Evolutionary conservation across 768 basidiomycete species (phyloP), one percentile per base, ranked within the genome.

Genomic region (Leccinum incarnatum): DNA sequence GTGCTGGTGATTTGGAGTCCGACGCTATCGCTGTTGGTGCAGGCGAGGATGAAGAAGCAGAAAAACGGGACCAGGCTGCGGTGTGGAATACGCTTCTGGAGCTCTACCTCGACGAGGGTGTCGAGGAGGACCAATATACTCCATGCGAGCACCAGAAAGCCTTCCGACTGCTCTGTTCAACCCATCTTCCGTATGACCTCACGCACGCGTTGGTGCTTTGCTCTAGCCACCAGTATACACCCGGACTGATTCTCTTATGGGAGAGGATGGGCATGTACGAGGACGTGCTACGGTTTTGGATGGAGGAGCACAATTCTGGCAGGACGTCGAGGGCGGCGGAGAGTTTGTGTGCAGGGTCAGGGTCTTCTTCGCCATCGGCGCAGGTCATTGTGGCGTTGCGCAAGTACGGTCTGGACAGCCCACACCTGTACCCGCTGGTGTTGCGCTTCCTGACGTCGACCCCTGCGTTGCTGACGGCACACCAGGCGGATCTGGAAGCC

Each of bases 31-130:
- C 59, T 1, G 63, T 65, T 23, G 55, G 61, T 11, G 59, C 65
- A 30, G 62, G 62, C 52, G 58, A 76, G 2, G 83, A 83, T 42
- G 81, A 82, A 52, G 75, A 77, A 29, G 69, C 72, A 0, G 89
- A 90, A 60, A 79, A 77, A 65, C 71, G 72, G 9, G 92, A 95
- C 67, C 93, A 93, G 66, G 79, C 82, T 9, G 88, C 94, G 0
- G 87, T 98, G 3, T 98, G 95, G 95, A 97, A 96, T 74, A 98
- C 95, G 10, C 78, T 98, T 2, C 76, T 98, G 59, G 96, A 99
- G 74, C 81, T 99, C 11, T 98, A 98, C 71, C 81, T 99, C 48
- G 83, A 87, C 8, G 71, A 72, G 17, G 63, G 59, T 19, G 29
- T 53, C 8, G 62, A 64, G 11, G 70, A 81, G 36, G 52, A 65